A percentile compares a stretch with the other conserved stretches of the same genome.
These are phyloP conservation scores for Leucosporidium scottii DNA, from an alignment of 768 basidiomycete genomes.

Conservation along the genomic window DNA sequence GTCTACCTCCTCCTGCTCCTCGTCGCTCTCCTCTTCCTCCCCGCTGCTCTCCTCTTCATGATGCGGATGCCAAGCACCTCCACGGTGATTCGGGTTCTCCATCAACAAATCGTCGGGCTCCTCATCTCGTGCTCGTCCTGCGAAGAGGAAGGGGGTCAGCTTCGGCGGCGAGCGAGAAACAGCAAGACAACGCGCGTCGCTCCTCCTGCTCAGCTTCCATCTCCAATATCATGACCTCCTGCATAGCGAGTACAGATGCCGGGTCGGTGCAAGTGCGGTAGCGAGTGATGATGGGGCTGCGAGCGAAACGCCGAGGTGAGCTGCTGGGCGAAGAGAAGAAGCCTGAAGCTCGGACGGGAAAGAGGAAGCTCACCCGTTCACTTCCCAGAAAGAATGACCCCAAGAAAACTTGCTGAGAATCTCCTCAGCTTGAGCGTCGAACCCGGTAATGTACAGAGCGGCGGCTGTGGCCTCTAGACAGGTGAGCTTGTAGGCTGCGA, in stretches of 20 bases:
- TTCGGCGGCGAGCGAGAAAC: too few relatives aligned
- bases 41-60: slow-evolving; percentile 23
- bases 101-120: slow-evolving; percentile 33
- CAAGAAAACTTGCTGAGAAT: slow-evolving; percentile 79
- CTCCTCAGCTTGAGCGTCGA: slow-evolving; percentile 68
- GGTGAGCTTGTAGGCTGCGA: slow-evolving; percentile 71
- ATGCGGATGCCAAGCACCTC: slow-evolving; percentile 21
- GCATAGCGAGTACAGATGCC: slow-evolving; percentile 56
- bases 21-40: slow-evolving; percentile 8
- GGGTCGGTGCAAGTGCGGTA: slow-evolving; percentile 66
- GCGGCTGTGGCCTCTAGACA: slow-evolving; percentile 76
- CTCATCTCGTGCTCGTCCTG: slow-evolving; percentile 26
- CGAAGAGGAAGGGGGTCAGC: background rate
- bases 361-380: slow-evolving; percentile 59
- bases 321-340: background rate
- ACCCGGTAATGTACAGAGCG: slow-evolving; percentile 87
- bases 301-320: background rate
- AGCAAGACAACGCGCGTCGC: slow-evolving; percentile 17
- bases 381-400: slow-evolving; percentile 77
- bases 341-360: background rate
- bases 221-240: slow-evolving; percentile 49
- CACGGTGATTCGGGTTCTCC: slow-evolving; percentile 35
- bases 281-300: slow-evolving; percentile 59
- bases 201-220: slow-evolving; percentile 41
- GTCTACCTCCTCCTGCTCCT: slow-evolving; percentile 28